Evolutionary conservation across 441 rosid species (phyloP), one percentile per base, ranked within the genome.

Genomic region (Corymbia citriodora): DNA sequence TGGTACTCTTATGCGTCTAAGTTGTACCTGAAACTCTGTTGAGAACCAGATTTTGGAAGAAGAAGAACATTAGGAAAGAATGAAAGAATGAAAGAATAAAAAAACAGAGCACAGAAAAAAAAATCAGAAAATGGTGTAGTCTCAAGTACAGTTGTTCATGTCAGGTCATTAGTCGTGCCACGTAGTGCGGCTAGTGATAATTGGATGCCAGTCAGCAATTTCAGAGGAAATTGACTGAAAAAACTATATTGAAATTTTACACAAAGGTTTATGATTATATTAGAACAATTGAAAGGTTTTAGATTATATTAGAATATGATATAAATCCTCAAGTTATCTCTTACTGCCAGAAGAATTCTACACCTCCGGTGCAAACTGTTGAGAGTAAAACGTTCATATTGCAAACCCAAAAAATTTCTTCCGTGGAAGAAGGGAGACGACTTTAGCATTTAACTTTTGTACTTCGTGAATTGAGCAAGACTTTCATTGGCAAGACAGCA

Each of bases 181-280:
- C 1, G 8, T 59, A 59, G n/a, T 7, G 14, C 7, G 1, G 7
- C 8, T 0, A 11, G 6, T 61, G 68, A 61, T 10, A 7, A 61
- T 11, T 61, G 7, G 31, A 11, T 27, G 68, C 68, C 68, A 61
- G 13, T 61, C 31, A 27, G 16, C 16, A 61, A 61, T 61, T 61
- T 61, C 16, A 61, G 2, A 0, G 3, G 25, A 61, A 61, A 2
- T 6, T 61, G 13, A 61, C 7, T 3, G 1, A 0, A 27, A 61
- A 61, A 4, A 1, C 3, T 61, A 61, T 27, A 61, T 61, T 61
- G 2, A 5, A 61, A 13, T 61, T 61, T 61, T n/a, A 61, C 4
- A 0, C 31, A 27, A 61, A 61, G 2, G 15, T 61, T 61, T 27
- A 27, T 5, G 68, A 59, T 27, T 61, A 61, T 61, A 27, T 61